phyloP scores from a whole-genome alignment of 768 basidiomycete species.

The Cystobasidium tubakii region DNA sequence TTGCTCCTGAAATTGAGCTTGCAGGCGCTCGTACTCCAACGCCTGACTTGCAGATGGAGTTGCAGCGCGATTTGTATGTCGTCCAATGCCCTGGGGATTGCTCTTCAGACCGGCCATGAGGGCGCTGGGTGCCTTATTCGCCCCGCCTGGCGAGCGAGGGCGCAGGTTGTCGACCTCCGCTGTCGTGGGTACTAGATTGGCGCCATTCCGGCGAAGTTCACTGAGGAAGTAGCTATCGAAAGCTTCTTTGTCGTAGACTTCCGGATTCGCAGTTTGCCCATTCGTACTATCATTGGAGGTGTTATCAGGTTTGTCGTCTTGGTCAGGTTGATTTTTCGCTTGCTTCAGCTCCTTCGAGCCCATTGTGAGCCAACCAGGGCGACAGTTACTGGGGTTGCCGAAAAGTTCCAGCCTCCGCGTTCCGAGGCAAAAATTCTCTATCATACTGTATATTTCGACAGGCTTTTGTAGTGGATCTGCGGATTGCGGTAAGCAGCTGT shows the following conservation, averaged over 20 bases:
- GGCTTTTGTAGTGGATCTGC: constrained; percentile 77
- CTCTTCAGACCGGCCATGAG: constrained; percentile 24
- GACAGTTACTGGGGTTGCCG: constrained; percentile 61
- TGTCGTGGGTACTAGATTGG: neutral
- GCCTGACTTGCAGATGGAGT: constrained; percentile 32
- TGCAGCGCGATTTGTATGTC: constrained; percentile 27
- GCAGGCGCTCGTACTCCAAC: constrained; percentile 9
- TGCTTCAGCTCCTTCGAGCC: constrained; percentile 31
- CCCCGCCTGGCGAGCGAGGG: constrained; percentile 65
- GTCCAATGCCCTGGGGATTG: constrained; percentile 34
- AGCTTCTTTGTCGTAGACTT: constrained; percentile 43
- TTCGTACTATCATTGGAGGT: constrained; percentile 49
- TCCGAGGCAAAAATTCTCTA: constrained; percentile 97
- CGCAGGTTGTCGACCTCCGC: constrained; percentile 73
- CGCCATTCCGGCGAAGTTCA: neutral
- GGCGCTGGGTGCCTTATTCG: neutral
- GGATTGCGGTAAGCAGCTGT: neutral
- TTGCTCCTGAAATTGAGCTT: constrained; percentile 18
- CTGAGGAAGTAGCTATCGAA: neutral
- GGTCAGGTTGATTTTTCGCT: constrained; percentile 61
- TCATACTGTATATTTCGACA: constrained; percentile 88
- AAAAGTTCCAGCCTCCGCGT: constrained; percentile 85
- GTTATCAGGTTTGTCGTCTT: no score
- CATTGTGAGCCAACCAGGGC: constrained; percentile 89
- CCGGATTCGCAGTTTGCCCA: constrained; percentile 47